These are phyloP conservation scores for Termitomyces sp. DNA, from an alignment of 768 basidiomycete species.

Conservation along the genomic window DNA sequence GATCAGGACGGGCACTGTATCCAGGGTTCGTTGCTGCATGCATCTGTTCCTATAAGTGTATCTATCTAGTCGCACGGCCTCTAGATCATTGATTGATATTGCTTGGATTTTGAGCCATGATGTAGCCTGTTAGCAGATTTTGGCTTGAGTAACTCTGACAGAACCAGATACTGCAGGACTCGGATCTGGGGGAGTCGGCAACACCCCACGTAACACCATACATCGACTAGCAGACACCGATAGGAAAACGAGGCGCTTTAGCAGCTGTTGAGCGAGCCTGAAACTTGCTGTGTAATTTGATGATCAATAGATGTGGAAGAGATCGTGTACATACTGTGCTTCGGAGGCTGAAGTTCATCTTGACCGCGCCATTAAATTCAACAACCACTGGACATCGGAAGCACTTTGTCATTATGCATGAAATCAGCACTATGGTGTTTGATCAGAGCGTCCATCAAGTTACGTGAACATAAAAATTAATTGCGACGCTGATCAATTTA, in stretches of 20 bases:
- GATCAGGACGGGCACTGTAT: not conserved
- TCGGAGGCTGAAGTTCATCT: not conserved
- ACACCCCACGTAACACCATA: no score
- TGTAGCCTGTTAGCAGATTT: not conserved
- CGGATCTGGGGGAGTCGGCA: no score
- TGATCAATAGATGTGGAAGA: not conserved
- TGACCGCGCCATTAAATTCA: no score
- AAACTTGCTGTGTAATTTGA: not conserved
- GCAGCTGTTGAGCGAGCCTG: no score
- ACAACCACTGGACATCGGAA: no score
- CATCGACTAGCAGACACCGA: no score
- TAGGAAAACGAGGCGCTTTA: not conserved
- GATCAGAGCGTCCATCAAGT: no score
- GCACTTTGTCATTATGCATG: no score
- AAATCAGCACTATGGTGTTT: no score
- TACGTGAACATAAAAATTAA: not conserved
- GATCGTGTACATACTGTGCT: not conserved
- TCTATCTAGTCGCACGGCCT: not conserved
- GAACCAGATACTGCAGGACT: no score
- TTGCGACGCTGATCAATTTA: not conserved
- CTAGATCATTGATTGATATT: not conserved
- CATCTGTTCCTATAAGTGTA: no score
- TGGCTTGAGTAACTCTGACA: no score
- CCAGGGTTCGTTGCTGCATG: not conserved
- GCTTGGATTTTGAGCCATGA: not conserved